These are phyloP conservation scores for Coniella lustricola DNA, from an alignment of 2,329 filamentous ascomycete species.

Conservation along the genomic window DNA sequence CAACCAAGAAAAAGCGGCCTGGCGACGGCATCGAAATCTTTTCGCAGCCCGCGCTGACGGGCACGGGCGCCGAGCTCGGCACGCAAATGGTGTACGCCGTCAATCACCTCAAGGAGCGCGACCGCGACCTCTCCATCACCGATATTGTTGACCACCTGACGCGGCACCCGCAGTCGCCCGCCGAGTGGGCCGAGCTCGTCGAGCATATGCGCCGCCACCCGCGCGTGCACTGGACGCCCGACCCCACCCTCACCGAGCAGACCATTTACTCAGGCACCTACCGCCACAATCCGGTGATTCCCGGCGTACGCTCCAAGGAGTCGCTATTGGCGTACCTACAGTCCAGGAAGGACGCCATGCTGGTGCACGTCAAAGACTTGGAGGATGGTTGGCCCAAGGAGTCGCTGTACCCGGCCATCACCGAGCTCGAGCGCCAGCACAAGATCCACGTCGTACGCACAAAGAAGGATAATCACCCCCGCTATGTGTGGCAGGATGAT, in stretches of 20 bases:
- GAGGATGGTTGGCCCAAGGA: conserved; percentile 94
- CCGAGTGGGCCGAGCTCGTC: conserved; percentile 57
- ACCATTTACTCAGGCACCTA: conserved; percentile 67
- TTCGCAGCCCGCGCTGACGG: conserved; percentile 70
- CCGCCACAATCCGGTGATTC: conserved; percentile 73
- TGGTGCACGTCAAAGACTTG: conserved; percentile 78
- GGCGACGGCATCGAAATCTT: conserved; percentile 49
- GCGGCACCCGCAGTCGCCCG: conserved; percentile 54
- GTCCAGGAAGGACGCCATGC: conserved; percentile 70
- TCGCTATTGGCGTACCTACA: conserved; percentile 78
- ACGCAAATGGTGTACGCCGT: conserved; percentile 85
- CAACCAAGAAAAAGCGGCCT: conserved; percentile 52
- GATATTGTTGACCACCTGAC: conserved; percentile 78
- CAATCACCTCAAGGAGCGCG: conserved; percentile 70
- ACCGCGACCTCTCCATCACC: conserved; percentile 61
- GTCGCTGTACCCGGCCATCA: conserved; percentile 58
- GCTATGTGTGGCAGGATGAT: conserved; percentile 85
- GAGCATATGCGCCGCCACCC: conserved; percentile 61
- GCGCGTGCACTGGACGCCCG: conserved; percentile 50
- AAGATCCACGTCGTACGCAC: conserved; percentile 80
- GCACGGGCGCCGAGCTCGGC: conserved; percentile 72
- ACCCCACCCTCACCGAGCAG: conserved; percentile 55
- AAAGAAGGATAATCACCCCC: conserved; percentile 83
- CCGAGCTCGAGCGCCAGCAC: conserved; percentile 68
- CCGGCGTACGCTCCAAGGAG: conserved; percentile 67